Conservation (phyloP, 106 monocot species). For the Ottelia alismoides region DNA sequence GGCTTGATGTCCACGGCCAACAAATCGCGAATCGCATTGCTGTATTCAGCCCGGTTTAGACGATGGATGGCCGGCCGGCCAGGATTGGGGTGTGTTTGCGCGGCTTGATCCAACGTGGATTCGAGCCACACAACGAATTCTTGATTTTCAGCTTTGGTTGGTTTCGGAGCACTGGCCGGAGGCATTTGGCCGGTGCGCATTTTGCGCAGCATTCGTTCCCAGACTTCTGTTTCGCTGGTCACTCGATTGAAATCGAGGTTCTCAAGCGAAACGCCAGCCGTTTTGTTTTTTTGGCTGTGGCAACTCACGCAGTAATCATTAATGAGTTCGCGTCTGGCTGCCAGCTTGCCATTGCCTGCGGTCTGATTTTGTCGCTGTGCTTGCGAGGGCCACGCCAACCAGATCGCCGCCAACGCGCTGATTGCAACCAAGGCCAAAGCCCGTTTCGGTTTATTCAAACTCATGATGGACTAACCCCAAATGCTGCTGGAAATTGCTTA, state of each 20-base stretch:
- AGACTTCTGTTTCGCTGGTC: background rate
- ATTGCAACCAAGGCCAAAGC: too few species aligned
- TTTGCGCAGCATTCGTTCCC: background rate
- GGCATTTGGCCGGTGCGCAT: background rate
- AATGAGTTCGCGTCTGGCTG: too few species aligned
- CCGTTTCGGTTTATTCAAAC: too few species aligned
- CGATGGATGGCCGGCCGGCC: background rate
- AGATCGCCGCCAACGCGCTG: too few species aligned
- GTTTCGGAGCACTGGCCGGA: too few species aligned
- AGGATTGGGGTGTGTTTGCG: background rate
- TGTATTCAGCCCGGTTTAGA: background rate
- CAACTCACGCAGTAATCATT: background rate
- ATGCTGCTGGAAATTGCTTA: too few species aligned
- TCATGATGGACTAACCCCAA: too few species aligned
- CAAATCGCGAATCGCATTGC: background rate
- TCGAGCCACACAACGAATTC: background rate
- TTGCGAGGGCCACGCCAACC: too few species aligned
- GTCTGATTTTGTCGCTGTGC: too few species aligned
- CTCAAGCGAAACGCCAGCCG: background rate
- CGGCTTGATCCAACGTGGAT: background rate
- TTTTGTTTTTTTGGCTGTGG: background rate
- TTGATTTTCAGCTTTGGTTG: background rate
- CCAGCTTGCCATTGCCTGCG: too few species aligned
- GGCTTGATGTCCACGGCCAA: background rate
- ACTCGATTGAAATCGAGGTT: background rate